These are phyloP conservation scores for Backusella tarrabulga DNA, from an alignment of 192 early-diverging fungal genomes.

Conservation along the genomic window DNA sequence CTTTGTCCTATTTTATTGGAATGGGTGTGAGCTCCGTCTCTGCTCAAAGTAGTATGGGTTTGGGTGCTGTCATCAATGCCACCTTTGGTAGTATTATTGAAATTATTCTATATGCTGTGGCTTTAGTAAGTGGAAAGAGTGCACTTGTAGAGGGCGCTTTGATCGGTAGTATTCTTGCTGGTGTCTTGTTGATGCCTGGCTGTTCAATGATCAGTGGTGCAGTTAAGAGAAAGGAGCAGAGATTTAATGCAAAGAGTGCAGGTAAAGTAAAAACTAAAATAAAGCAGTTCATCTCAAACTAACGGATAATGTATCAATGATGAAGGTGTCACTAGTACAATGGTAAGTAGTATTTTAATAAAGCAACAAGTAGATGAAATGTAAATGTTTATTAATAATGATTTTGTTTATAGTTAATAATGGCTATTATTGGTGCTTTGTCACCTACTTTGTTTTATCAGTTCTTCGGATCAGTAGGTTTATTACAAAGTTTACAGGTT, in stretches of 20 bases:
- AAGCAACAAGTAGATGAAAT: background rate
- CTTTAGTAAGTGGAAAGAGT: conserved; percentile 85
- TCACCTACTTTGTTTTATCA: conserved; percentile 95
- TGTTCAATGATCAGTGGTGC: conserved; percentile 93
- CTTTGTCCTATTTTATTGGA: conserved; percentile 95
- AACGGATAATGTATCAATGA: background rate
- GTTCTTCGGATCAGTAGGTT: conserved; percentile 71
- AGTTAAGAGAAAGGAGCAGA: conserved; percentile 87
- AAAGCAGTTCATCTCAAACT: background rate
- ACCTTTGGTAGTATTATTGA: conserved; percentile 97
- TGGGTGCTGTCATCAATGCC: conserved; percentile 97
- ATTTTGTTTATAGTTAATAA: conserved; percentile 58
- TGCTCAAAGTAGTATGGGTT: conserved; percentile 86
- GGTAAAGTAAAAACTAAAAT: conserved; percentile 36
- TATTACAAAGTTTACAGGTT: background rate
- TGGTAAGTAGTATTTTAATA: conserved; percentile 37
- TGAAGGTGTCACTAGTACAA: conserved; percentile 83
- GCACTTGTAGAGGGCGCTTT: conserved; percentile 87
- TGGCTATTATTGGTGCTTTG: conserved; percentile 90
- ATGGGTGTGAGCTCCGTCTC: conserved; percentile 95
- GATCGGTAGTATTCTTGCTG: conserved; percentile 89
- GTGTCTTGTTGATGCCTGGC: conserved; percentile 90
- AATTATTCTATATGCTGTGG: conserved; percentile 90
- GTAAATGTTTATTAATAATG: no score
- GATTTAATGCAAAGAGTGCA: conserved; percentile 93